Base-by-base conservation (phyloP, 2,329 filamentous ascomycete species). In the Neopestalotiopsis sp. region DNA sequence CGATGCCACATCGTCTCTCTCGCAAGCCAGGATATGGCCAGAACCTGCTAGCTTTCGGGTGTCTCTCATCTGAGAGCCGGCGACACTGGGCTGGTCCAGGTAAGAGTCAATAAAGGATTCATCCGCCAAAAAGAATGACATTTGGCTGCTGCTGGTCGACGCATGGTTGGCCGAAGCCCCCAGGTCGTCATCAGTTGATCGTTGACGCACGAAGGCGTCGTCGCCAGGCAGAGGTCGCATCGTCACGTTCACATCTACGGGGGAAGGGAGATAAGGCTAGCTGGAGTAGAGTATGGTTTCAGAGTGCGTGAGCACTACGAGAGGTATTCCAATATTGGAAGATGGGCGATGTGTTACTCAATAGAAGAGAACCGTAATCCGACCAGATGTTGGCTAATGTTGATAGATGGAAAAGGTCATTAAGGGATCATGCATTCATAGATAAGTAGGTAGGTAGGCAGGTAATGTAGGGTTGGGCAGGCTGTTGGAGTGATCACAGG, bases 51-150 rank as follows among this genome's bases (percentile, higher is more conserved):
- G 56, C 62, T 76, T 84, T 40, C 77, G 75, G 24, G 76, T 67
- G 61, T 83, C 82, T 68, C 77, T 77, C 30, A 40, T 13, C 10
- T 56, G 65, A 65, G 73, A 72, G 60, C 72, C 75, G 69, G 68
- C 68, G 65, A 72, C 71, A 69, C 75, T 72, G 40, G 77, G 73
- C 28, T 75, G 76, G 60, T 79, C 75, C 65, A 81, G 74, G 60
- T 81, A 80, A 12, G 81, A 77, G 70, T 85, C 82, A 69, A 88
- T 78, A 12, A 82, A 78, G 60, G 83, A 81, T 75, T 88, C 86
- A 72, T 86, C 84, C 72, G 83, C 82, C 64, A 88, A 75, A 71
- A 86, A 82, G 71, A 85, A 88, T 66, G 83, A 86, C 84, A 88
- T 87, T 62, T 85, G 83, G 66, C 81, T 81, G 70, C 74, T 78